Evolutionary conservation across 1,284 basidiomycete species (phyloP), one percentile per base, ranked within the genome.

Genomic region (Ganoderma leucocontextum): DNA sequence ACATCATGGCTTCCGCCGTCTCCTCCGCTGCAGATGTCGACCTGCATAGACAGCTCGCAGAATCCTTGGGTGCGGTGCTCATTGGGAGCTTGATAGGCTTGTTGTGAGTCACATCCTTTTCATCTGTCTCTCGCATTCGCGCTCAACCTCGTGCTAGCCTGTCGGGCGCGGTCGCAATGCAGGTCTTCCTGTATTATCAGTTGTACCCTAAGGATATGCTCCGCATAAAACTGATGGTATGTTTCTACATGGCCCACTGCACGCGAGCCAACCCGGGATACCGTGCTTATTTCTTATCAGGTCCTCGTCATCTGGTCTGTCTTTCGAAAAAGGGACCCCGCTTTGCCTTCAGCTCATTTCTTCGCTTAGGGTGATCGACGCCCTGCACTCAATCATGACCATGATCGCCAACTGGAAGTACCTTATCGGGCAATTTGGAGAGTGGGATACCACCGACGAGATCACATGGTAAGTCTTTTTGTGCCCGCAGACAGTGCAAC

Each of bases 281-380:
- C 22, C 10, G 13, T 4, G 22, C 10, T 25, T 8, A 49, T 49
- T 13, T 7, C 17, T 57, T 36, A n/a, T 13, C 47, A 75, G 74
- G 73, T 75, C 42, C 63, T 66, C 15, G 10, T 66, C 25, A 62
- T 72, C 36, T 75, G 73, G 73, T 75, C 17, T 17, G 72, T 63
- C n/a, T 22, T 15, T 55, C n/a, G 22, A 49, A 17, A n/a, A 3
- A 33, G 5, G 52, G 13, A 7, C 17, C 15, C 7, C 13, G 17
- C 5, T n/a, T 9, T 2, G 12, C 38, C 22, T 22, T 8, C 10
- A 12, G n/a, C 58, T 60, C n/a, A 60, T 25, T 39, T n/a, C n/a
- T 4, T 25, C 33, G 25, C 12, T n/a, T 42, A 72, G 71, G 71
- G 2, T 69, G 17, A 47, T 72, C 29, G 71, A 72, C 38, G 62